phyloP scores from a whole-genome alignment of 345 rosid species.

The Pistacia integerrima region DNA sequence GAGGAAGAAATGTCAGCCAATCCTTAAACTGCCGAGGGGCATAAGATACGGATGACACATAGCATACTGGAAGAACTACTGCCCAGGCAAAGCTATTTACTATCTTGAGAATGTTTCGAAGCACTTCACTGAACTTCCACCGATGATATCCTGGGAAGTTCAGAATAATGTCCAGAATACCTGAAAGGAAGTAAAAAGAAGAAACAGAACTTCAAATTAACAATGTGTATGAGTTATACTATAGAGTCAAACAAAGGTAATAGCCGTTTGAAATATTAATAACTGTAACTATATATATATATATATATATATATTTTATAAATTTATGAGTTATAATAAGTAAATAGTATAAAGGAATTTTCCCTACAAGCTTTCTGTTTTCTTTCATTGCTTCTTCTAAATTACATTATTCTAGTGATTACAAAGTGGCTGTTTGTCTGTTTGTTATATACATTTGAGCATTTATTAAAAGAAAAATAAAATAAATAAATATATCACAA shows the following conservation, averaged over 20 bases:
- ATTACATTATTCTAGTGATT: not conserved
- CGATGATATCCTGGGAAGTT: slow-evolving; percentile 95
- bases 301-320: too few species aligned
- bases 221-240: not conserved
- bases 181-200: slow-evolving; percentile 36
- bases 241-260: not conserved
- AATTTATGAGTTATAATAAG: not conserved
- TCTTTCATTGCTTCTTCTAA: slow-evolving; percentile 4
- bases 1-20: slow-evolving; percentile 56
- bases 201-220: not conserved
- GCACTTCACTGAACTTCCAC: slow-evolving; percentile 80
- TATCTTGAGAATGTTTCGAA: slow-evolving; percentile 76
- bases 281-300: too few species aligned
- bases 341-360: not conserved
- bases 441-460: too few species aligned
- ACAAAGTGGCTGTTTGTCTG: not conserved
- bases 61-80: slow-evolving; percentile 75
- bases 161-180: slow-evolving; percentile 81
- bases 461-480: too few species aligned
- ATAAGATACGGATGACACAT: slow-evolving; percentile 53
- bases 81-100: slow-evolving; percentile 76
- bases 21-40: slow-evolving; percentile 46
- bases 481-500: not conserved
- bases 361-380: not conserved
- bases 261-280: not conserved